phyloP scores from a whole-genome alignment of 441 rosid genomes.

The Brassica hybrid region DNA sequence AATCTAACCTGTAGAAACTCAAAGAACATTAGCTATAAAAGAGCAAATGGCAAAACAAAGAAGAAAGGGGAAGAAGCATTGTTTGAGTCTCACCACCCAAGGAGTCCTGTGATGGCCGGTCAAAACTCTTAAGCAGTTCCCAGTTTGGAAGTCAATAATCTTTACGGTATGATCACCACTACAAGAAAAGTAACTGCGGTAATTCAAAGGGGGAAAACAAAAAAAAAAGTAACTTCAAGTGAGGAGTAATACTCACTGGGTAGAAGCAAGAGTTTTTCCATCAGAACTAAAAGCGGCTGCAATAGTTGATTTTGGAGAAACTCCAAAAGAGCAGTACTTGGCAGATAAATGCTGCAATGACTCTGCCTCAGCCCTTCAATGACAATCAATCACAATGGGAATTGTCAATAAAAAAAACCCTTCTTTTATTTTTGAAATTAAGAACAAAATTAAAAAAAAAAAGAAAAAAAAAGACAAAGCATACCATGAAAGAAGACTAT shows the following conservation, averaged over 20 bases:
- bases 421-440: neutral
- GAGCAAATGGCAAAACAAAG: conserved; percentile 6
- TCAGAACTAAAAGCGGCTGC: conserved; percentile 94
- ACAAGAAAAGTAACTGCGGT: conserved; percentile 32
- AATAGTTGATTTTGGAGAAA: conserved; percentile 92
- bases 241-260: conserved; percentile 61
- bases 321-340: conserved; percentile 71
- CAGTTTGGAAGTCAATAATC: conserved; percentile 82
- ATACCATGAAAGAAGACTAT: conserved; percentile 72
- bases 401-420: neutral
- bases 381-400: neutral
- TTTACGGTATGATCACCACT: conserved; percentile 97
- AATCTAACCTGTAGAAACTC: conserved; percentile 81
- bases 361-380: conserved; percentile 76
- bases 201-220: too few species aligned
- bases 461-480: neutral
- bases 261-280: conserved; percentile 86
- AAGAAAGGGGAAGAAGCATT: too few species aligned
- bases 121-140: conserved; percentile 80
- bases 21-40: conserved; percentile 28
- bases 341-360: conserved; percentile 79
- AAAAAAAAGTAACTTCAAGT: neutral
- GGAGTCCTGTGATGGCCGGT: conserved; percentile 90
- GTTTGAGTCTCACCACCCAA: conserved; percentile 79
- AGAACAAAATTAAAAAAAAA: neutral